Evolutionary conservation across 352 stramenopile species (phyloP).

Genomic region (Pythium folliculosum): DNA sequence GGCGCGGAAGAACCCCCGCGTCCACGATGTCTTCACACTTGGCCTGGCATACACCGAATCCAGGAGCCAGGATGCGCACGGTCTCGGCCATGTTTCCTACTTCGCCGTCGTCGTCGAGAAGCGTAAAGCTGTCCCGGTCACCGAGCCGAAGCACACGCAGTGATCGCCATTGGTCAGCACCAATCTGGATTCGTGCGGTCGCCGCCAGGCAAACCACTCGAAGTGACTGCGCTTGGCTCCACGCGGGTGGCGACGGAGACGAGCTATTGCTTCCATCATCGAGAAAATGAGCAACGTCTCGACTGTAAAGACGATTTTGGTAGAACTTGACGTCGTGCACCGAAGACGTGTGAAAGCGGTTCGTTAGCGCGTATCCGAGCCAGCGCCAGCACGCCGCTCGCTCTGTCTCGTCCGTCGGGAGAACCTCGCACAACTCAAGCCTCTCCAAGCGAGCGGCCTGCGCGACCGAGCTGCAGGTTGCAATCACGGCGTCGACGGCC

Average conservation of each 20-base stretch:
- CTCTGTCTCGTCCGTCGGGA: neutral
- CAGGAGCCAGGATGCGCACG: neutral
- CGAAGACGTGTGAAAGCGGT: neutral
- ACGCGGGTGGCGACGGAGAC: neutral
- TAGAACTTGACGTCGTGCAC: neutral
- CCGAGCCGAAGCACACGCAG: neutral
- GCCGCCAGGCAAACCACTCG: neutral
- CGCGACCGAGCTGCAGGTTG: neutral
- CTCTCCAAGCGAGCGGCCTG: neutral
- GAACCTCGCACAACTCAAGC: neutral
- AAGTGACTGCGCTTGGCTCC: neutral
- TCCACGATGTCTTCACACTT: constrained; percentile 8
- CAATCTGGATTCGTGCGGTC: neutral
- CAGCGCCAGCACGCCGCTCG: constrained; percentile 2
- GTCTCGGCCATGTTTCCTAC: neutral
- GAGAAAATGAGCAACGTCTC: constrained; percentile 6
- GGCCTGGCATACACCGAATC: neutral
- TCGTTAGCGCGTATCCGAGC: constrained; percentile 6
- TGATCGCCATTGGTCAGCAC: neutral
- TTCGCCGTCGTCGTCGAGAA: neutral
- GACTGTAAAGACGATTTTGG: neutral
- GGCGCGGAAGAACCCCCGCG: neutral
- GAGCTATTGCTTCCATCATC: neutral
- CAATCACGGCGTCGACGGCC: neutral
- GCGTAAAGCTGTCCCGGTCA: neutral